These are phyloP conservation scores for Aspergillus bridgeri DNA, from an alignment of 495 filamentous ascomycete species.

Conservation along the genomic window DNA sequence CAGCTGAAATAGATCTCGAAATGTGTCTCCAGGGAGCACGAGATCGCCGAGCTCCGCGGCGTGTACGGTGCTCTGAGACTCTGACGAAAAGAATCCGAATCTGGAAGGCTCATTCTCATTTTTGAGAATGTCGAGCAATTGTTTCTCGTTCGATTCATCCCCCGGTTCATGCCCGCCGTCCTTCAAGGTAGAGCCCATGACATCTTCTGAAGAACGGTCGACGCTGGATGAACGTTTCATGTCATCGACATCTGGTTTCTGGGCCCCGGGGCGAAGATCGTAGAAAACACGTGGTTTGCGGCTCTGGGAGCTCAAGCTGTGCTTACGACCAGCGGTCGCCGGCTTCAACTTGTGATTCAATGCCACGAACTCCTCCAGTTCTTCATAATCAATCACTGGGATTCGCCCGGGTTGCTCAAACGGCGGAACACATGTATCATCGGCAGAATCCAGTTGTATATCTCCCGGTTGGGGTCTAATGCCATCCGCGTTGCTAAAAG, in stretches of 20 bases:
- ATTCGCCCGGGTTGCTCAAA: slow-evolving; percentile 54
- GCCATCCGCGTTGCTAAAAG: slow-evolving; percentile 57
- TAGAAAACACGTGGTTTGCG: slow-evolving; percentile 56
- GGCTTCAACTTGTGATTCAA: slow-evolving; percentile 48
- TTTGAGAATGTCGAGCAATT: slow-evolving; percentile 29
- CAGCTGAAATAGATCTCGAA: slow-evolving; percentile 83
- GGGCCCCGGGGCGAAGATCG: slow-evolving; percentile 52
- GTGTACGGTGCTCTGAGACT: slow-evolving; percentile 86
- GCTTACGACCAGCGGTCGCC: slow-evolving; percentile 38
- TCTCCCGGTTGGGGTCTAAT: slow-evolving; percentile 45
- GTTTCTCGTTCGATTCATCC: slow-evolving; percentile 32
- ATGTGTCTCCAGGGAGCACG: slow-evolving; percentile 80
- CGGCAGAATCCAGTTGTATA: slow-evolving; percentile 50
- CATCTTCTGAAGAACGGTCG: slow-evolving; percentile 22
- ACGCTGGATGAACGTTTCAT: slow-evolving; percentile 32
- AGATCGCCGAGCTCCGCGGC: slow-evolving; percentile 84
- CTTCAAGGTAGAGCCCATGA: slow-evolving; percentile 17
- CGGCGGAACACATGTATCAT: slow-evolving; percentile 79
- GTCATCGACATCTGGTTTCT: slow-evolving; percentile 25
- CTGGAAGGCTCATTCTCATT: slow-evolving; percentile 62
- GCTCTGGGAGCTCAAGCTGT: slow-evolving; percentile 51
- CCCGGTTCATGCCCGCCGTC: slow-evolving; percentile 22
- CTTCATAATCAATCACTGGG: slow-evolving; percentile 78
- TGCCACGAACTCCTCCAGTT: slow-evolving; percentile 79
- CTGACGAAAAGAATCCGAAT: slow-evolving; percentile 95